phyloP scores from a whole-genome alignment of 2,329 filamentous ascomycete species.

The Microsporum canis region DNA sequence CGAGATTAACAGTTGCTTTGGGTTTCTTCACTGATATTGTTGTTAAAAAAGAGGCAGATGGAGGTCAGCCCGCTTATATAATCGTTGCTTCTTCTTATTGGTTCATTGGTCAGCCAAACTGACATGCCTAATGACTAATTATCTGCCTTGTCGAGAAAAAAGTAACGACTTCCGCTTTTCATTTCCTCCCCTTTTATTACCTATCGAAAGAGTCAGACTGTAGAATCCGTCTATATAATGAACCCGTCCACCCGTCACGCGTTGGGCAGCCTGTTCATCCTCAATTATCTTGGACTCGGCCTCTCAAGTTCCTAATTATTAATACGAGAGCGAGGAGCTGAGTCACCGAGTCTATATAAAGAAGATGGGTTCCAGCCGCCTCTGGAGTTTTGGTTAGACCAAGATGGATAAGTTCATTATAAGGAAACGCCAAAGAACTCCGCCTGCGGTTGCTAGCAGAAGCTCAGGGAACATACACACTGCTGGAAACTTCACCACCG shows the following conservation, averaged over 20 bases:
- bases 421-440: not conserved
- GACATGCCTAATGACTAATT: not conserved
- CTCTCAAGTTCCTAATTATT: not conserved
- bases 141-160: not conserved
- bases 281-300: not conserved
- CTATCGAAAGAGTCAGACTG: too few relatives aligned
- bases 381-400: not conserved
- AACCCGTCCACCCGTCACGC: not conserved
- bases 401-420: not conserved
- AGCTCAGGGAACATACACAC: not conserved
- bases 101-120: too few relatives aligned
- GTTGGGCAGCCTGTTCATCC: not conserved
- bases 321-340: not conserved
- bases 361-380: not conserved
- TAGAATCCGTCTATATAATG: not conserved
- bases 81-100: too few relatives aligned
- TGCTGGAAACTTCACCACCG: not conserved
- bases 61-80: too few relatives aligned
- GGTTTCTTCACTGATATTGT: not conserved
- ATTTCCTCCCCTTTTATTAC: too few relatives aligned
- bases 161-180: not conserved
- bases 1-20: not conserved
- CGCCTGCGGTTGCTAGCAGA: not conserved
- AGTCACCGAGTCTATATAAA: not conserved
- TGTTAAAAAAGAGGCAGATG: too few relatives aligned